Percentiles rank a stretch among this genome's conserved stretches.
These are phyloP conservation scores for Alternaria ethzedia DNA, from an alignment of 2,329 filamentous ascomycete species.

Conservation along the genomic window DNA sequence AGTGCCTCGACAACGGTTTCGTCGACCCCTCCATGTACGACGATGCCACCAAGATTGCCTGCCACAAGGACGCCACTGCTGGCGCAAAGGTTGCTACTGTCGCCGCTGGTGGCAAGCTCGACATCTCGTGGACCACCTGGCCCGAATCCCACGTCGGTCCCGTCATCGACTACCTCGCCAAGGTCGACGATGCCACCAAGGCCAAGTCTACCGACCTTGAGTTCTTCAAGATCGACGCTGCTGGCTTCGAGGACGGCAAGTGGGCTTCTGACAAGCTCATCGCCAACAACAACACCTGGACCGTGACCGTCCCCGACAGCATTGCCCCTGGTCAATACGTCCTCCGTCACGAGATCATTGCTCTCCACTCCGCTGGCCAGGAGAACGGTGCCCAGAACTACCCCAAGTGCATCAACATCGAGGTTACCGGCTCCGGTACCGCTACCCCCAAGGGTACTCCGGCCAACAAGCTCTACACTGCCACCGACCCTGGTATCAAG, in stretches of 20 bases:
- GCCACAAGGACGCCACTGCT: slow-evolving; percentile 63
- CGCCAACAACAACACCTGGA: slow-evolving; percentile 55
- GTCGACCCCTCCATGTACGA: slow-evolving; percentile 57
- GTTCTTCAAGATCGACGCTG: slow-evolving; percentile 69
- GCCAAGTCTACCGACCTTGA: slow-evolving; percentile 61
- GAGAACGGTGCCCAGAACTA: slow-evolving; percentile 55
- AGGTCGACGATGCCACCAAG: slow-evolving; percentile 60
- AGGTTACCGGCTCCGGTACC: slow-evolving; percentile 60
- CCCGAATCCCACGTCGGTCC: slow-evolving; percentile 69
- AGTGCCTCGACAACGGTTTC: slow-evolving; percentile 60
- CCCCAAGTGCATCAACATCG: slow-evolving; percentile 53
- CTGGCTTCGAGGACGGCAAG: slow-evolving; percentile 58
- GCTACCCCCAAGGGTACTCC: slow-evolving; percentile 52
- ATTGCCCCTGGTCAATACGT: slow-evolving; percentile 65
- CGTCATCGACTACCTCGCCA: slow-evolving; percentile 69
- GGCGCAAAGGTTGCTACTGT: slow-evolving; percentile 60
- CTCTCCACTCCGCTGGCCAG: slow-evolving; percentile 61
- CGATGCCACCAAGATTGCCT: slow-evolving; percentile 61
- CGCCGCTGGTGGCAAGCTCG: slow-evolving; percentile 63
- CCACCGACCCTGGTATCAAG: slow-evolving; percentile 63
- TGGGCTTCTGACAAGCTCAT: slow-evolving; percentile 65
- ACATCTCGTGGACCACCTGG: slow-evolving; percentile 70
- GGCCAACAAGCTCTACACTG: slow-evolving; percentile 63
- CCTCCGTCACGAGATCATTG: slow-evolving; percentile 66
- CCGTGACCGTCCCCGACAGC: slow-evolving; percentile 59